Evolutionary conservation across 495 filamentous ascomycete species (phyloP), one percentile per base, ranked within the genome.

Genomic region (Penicillium canescens): DNA sequence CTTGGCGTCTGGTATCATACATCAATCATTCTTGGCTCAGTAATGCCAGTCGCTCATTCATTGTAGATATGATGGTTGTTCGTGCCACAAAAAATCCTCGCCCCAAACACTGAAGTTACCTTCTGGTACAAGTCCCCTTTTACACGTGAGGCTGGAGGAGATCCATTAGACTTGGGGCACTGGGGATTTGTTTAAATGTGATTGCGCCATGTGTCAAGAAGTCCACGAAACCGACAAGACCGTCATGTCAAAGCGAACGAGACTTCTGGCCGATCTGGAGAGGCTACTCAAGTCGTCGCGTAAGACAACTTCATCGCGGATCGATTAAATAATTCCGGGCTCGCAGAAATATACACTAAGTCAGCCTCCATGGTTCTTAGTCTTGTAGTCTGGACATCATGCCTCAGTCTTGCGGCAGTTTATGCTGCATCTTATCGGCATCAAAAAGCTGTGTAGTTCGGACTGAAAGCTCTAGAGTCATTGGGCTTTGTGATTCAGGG

Each of bases 1-100:
- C 86, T 16, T 86, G 84, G 84, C 55, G 65, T 5, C 56, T 71
- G 38, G 79, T 81, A 13, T 79, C 82, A 0, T 79, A 75, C 64
- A 72, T 80, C 39, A 85, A 86, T 58, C 82, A 86, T 55, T 74
- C 72, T 21, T 86, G 82, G 57, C 5, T 74, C 43, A 59, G 65
- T 16, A 85, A 80, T 54, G 62, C 65, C 13, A 36, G 43, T 3
- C 73, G 78, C 20, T 60, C 75, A 18, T 85, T 83, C 62, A 80
- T 85, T 52, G 80, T 83, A 39, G 83, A 86, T 58, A 75, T 87
- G 70, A 76, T 79, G 67, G 67, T 85, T 42, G 54, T 83, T 20
- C 80, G 81, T n/a, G 82, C 83, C 0, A 60, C 67, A 8, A 52
- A 56, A 18, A 62, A 78, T n/a, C 56, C 65, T 87, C 8, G 60